phyloP scores from a whole-genome alignment of 371 early-diverging fungal genomes.

The Vairimorpha necatrix region DNA sequence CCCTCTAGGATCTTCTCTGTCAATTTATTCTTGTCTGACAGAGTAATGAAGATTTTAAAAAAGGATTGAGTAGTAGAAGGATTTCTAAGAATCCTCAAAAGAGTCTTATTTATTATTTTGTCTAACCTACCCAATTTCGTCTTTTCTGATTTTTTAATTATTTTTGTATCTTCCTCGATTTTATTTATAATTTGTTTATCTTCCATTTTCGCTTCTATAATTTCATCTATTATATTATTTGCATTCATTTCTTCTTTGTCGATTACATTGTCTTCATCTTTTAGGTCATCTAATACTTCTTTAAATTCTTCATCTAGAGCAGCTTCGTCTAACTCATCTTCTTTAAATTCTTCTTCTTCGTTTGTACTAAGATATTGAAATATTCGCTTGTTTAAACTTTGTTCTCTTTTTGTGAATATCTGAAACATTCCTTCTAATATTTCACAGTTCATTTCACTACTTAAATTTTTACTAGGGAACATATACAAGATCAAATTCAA shows the following conservation, averaged over 20 bases:
- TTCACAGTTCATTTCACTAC: not conserved
- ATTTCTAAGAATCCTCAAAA: slow-evolving; percentile 21
- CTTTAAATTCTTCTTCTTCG: not conserved
- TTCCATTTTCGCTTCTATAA: no score
- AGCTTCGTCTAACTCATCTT: no score
- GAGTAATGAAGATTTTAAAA: slow-evolving; percentile 33
- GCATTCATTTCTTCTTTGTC: no score
- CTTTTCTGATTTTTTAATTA: no score
- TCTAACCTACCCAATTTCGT: not conserved
- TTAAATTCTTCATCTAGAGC: no score
- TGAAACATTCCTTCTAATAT: slow-evolving; percentile 40
- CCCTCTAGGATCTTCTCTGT: slow-evolving; percentile 27
- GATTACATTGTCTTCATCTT: no score
- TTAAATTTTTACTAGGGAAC: not conserved
- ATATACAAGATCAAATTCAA: slow-evolving; percentile 34
- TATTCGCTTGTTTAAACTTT: slow-evolving; percentile 55
- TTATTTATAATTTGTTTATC: no score
- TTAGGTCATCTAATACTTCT: no score
- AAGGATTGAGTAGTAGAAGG: slow-evolving; percentile 8
- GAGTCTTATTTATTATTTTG: not conserved
- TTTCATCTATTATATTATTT: no score
- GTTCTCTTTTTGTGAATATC: slow-evolving; percentile 57
- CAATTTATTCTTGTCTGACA: slow-evolving; percentile 30
- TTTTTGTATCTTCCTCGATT: no score
- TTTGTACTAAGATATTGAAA: slow-evolving; percentile 47